These are phyloP conservation scores for Rhizophora mangle DNA, from an alignment of 345 rosid genomes.

Conservation along the genomic window DNA sequence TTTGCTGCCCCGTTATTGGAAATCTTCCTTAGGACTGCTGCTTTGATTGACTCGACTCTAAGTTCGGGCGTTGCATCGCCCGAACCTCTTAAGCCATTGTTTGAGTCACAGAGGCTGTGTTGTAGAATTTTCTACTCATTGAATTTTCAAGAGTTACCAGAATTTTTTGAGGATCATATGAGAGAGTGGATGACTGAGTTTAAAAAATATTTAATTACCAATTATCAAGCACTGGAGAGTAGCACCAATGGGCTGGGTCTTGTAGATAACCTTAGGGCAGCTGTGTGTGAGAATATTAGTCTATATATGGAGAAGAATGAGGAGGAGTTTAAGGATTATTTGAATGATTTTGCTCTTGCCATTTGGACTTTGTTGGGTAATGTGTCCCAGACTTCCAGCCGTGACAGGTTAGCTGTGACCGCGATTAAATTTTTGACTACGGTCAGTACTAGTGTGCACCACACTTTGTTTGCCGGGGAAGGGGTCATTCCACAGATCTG, in stretches of 20 bases:
- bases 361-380: slow-evolving; percentile 83
- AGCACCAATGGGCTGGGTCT: slow-evolving; percentile 46
- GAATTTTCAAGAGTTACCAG: slow-evolving; percentile 89
- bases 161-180: slow-evolving; percentile 97
- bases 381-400: slow-evolving; percentile 64
- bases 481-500: slow-evolving; percentile 81
- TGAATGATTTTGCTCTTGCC: slow-evolving; percentile 72
- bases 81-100: slow-evolving; percentile 48
- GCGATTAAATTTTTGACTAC: slow-evolving; percentile 96
- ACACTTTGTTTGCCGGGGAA: slow-evolving; percentile 68
- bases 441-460: slow-evolving; percentile 92
- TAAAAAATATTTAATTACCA: slow-evolving; percentile 58
- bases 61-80: slow-evolving; percentile 44
- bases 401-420: slow-evolving; percentile 75
- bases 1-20: slow-evolving; percentile 72
- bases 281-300: slow-evolving; percentile 90
- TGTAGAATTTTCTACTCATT: slow-evolving; percentile 82
- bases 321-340: slow-evolving; percentile 74
- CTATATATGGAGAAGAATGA: slow-evolving; percentile 94
- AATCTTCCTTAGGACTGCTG: slow-evolving; percentile 59
- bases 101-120: slow-evolving; percentile 83
- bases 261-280: slow-evolving; percentile 75
- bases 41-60: slow-evolving; percentile 53
- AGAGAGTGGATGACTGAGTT: slow-evolving; percentile 90
- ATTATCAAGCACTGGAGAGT: slow-evolving; percentile 60